Conservation (phyloP, 2,329 filamentous ascomycete genomes). For the Cyphellophora attinorum region DNA sequence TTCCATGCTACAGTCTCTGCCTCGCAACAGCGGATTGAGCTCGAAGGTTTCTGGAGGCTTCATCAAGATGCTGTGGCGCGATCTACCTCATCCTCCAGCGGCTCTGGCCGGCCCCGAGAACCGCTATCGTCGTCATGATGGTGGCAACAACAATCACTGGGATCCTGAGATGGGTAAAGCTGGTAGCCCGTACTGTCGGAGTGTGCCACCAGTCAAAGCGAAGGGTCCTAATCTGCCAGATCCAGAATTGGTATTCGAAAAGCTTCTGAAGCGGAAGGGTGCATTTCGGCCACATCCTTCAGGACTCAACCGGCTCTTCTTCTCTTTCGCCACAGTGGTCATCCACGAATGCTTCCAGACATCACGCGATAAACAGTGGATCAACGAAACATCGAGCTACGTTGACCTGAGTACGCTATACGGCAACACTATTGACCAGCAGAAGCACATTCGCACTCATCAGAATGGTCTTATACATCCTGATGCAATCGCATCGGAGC, state of each 20-base stretch:
- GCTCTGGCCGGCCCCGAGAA: constrained; percentile 37
- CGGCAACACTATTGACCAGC: constrained; percentile 34
- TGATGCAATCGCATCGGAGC: constrained; percentile 34
- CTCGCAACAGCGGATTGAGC: constrained; percentile 39
- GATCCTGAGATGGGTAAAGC: constrained; percentile 44
- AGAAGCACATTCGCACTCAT: constrained; percentile 33
- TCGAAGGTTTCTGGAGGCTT: constrained; percentile 40
- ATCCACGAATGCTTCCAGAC: constrained; percentile 42
- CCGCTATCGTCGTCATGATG: constrained; percentile 36
- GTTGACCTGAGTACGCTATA: constrained; percentile 39
- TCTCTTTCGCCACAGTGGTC: constrained; percentile 38
- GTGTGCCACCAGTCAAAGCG: constrained; percentile 35
- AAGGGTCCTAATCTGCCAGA: constrained; percentile 42
- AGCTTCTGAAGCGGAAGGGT: constrained; percentile 32
- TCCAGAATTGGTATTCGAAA: constrained; percentile 38
- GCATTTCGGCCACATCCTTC: constrained; percentile 35
- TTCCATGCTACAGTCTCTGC: constrained; percentile 42
- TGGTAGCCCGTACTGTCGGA: constrained; percentile 36
- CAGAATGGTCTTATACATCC: constrained; percentile 33
- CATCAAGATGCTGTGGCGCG: constrained; percentile 44
- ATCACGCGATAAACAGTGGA: constrained; percentile 27
- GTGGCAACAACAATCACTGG: constrained; percentile 39
- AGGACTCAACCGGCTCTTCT: constrained; percentile 36
- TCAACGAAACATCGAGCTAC: constrained; percentile 39
- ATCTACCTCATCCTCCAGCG: constrained; percentile 42